phyloP scores from a whole-genome alignment of 371 early-diverging fungal genomes.

The Rhizopus delemar region DNA sequence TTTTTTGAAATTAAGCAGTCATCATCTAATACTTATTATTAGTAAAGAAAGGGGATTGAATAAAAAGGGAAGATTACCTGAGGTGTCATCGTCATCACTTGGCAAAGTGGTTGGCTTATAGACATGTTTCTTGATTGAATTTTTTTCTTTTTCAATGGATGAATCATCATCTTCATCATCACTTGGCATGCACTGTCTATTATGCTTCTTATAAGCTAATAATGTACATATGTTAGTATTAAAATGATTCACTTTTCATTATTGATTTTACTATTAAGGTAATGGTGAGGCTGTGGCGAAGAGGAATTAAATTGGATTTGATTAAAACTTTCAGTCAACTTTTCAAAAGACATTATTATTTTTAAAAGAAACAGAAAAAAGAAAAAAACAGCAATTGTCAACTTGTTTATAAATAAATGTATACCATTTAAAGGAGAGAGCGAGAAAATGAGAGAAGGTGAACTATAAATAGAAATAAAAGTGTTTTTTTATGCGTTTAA shows the following conservation, averaged over 20 bases:
- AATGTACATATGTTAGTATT: too few relatives aligned
- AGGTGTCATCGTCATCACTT: not conserved
- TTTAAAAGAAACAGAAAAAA: constrained; percentile 8
- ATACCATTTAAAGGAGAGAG: not conserved
- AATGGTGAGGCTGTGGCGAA: not conserved
- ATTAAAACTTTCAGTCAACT: constrained; percentile 27
- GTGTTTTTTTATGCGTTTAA: too few relatives aligned
- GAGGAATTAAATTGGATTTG: constrained; percentile 31
- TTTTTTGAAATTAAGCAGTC: not conserved
- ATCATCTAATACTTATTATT: not conserved
- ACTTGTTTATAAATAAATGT: not conserved
- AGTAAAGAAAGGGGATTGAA: not conserved
- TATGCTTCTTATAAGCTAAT: not conserved
- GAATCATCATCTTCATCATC: constrained; percentile 41
- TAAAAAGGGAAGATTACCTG: not conserved
- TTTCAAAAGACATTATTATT: constrained; percentile 30
- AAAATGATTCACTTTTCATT: too few relatives aligned
- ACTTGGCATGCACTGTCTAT: constrained; percentile 26
- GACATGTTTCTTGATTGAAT: not conserved
- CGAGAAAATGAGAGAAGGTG: too few relatives aligned
- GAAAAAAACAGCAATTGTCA: constrained; percentile 13
- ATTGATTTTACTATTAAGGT: constrained; percentile 4
- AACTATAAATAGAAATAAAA: not conserved
- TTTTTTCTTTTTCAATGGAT: constrained; percentile 3
- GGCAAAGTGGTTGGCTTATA: not conserved